A percentile compares a stretch with the other conserved stretches of the same genome.
These are phyloP conservation scores for Chaetomium tenue DNA, from an alignment of 495 filamentous ascomycete species.

Conservation along the genomic window DNA sequence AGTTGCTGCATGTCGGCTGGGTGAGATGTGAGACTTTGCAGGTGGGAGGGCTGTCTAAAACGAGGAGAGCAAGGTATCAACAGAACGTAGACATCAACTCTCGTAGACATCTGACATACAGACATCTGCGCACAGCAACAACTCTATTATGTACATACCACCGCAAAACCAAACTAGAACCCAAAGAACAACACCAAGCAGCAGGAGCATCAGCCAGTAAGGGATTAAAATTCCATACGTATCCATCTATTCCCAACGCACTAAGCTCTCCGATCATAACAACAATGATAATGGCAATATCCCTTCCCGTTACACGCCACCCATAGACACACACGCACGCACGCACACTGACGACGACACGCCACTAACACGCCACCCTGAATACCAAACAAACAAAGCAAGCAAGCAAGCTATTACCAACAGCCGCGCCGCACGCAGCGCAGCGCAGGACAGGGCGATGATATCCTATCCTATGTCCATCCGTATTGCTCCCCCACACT, in stretches of 20 bases:
- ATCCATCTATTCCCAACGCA: background rate
- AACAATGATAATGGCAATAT: conserved; percentile 2
- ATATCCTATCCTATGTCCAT: background rate
- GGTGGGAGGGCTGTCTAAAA: no score
- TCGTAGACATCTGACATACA: no score
- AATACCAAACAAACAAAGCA: background rate
- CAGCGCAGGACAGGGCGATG: background rate
- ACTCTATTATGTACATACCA: no score
- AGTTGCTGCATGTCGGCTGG: no score
- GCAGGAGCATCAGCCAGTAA: background rate
- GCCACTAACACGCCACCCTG: background rate
- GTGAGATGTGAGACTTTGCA: no score
- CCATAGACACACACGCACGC: background rate
- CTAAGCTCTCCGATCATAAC: background rate
- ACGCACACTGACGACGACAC: background rate
- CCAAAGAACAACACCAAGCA: background rate
- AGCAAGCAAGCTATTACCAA: conserved; percentile 1
- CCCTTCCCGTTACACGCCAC: background rate
- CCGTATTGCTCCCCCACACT: background rate
- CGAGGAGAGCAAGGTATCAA: no score
- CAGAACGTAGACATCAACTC: no score
- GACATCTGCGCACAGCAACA: no score
- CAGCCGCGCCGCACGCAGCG: background rate
- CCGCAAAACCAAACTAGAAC: background rate
- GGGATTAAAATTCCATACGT: background rate